Conservation (phyloP, 768 basidiomycete genomes). For the Amylocystis lapponica region DNA sequence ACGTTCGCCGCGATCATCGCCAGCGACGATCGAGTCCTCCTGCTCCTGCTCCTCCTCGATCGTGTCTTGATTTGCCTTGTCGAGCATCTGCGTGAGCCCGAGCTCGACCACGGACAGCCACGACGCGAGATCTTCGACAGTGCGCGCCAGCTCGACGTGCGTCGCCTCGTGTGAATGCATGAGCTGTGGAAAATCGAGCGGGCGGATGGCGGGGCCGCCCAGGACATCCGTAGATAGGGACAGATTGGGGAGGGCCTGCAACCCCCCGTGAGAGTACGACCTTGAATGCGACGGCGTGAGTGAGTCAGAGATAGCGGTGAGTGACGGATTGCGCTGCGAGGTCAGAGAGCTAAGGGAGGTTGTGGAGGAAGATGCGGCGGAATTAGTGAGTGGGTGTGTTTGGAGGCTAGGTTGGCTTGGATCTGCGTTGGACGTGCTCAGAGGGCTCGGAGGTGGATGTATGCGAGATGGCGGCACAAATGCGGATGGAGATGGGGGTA, state of each 20-base stretch:
- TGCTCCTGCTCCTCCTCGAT: slow-evolving; percentile 63
- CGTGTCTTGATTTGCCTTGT: slow-evolving; percentile 41
- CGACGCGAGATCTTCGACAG: slow-evolving; percentile 66
- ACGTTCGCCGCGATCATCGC: not conserved
- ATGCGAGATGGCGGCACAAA: slow-evolving; percentile 31
- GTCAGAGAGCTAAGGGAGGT: slow-evolving; percentile 34
- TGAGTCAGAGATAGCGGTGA: slow-evolving; percentile 12
- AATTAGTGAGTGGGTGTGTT: slow-evolving; percentile 13
- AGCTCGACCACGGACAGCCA: slow-evolving; percentile 74
- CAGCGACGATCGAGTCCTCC: slow-evolving; percentile 13
- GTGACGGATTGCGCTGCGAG: slow-evolving; percentile 20
- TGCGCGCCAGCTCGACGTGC: slow-evolving; percentile 63
- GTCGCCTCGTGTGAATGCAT: slow-evolving; percentile 52
- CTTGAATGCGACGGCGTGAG: slow-evolving; percentile 9
- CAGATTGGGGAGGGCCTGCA: slow-evolving; percentile 14
- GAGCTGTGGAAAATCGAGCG: slow-evolving; percentile 62
- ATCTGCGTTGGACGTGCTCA: slow-evolving; percentile 24
- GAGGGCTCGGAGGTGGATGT: slow-evolving; percentile 34
- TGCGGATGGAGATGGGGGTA: slow-evolving; percentile 68
- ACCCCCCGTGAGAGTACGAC: slow-evolving; percentile 19
- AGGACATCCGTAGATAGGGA: slow-evolving; percentile 14
- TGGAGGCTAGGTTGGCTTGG: slow-evolving; percentile 7
- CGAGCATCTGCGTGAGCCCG: slow-evolving; percentile 66
- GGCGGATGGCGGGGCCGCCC: slow-evolving; percentile 44
- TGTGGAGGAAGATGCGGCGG: slow-evolving; percentile 33